Evolutionary conservation across 768 basidiomycete genomes (phyloP).

Genomic region (Lactarius pseudohatsudake): DNA sequence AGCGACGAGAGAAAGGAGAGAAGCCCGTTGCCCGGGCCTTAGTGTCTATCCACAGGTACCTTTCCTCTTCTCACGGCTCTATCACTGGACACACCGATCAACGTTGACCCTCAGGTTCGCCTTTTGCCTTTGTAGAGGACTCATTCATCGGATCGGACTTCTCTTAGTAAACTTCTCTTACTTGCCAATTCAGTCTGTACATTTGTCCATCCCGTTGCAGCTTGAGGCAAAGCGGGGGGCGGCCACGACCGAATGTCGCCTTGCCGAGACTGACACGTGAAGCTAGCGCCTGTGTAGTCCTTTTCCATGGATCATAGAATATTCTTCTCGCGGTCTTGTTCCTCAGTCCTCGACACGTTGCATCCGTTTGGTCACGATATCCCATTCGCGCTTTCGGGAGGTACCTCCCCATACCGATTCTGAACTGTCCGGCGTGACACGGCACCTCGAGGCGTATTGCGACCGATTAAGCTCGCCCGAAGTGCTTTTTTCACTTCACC

Average conservation of each 20-base stretch:
- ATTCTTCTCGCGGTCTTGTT: constrained; percentile 15
- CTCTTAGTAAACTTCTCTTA: neutral
- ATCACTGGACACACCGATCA: constrained; percentile 19
- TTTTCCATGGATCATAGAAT: constrained; percentile 14
- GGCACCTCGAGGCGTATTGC: neutral
- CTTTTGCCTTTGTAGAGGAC: neutral
- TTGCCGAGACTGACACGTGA: constrained; percentile 2
- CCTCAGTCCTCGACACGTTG: constrained; percentile 17
- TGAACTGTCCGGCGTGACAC: constrained; percentile 6
- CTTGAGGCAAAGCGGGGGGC: neutral
- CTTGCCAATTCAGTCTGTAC: neutral
- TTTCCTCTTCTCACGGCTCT: constrained; percentile 23
- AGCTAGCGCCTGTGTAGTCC: neutral
- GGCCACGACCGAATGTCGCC: neutral
- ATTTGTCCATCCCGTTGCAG: neutral
- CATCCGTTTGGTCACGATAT: constrained; percentile 13
- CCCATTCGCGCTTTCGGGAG: constrained; percentile 12
- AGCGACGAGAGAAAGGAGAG: constrained; percentile 4
- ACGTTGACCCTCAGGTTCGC: neutral
- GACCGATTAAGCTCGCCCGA: constrained; percentile 10
- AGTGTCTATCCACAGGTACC: neutral
- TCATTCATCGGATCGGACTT: neutral
- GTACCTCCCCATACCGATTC: constrained; percentile 2
- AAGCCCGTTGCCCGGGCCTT: neutral
- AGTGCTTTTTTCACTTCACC: neutral